Evolutionary conservation across 208 protist species (phyloP).

Genomic region (Trypanosoma lewisi): DNA sequence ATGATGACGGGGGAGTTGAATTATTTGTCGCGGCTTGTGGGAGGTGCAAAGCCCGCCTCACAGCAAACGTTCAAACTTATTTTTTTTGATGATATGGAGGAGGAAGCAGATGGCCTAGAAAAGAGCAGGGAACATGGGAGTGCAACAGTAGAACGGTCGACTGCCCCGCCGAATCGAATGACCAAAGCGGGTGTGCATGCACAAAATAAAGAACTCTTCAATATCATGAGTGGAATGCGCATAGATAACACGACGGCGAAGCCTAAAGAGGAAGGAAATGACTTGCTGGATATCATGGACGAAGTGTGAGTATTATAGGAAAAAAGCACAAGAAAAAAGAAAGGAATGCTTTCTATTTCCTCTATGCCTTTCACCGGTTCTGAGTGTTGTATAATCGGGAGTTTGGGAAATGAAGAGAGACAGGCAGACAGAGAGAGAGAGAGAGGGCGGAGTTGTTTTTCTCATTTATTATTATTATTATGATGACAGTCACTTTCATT

Average conservation of each 20-base stretch:
- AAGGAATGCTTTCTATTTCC: too few species aligned
- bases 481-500: neutral
- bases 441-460: too few species aligned
- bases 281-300: conserved; percentile 86
- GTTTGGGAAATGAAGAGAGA: neutral
- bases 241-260: neutral
- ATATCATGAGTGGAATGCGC: conserved; percentile 44
- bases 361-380: neutral
- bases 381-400: neutral
- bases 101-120: neutral
- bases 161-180: conserved; percentile 19
- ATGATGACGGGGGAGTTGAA: conserved; percentile 48
- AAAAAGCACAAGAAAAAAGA: conserved; percentile 1
- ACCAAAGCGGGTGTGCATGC: conserved; percentile 29
- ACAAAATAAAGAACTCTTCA: conserved; percentile 58
- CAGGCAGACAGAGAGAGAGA: neutral
- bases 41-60: conserved; percentile 12
- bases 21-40: conserved; percentile 50
- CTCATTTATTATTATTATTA: conserved; percentile 1
- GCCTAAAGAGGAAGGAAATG: conserved; percentile 10
- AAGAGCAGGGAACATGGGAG: neutral
- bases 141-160: neutral
- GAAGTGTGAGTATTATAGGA: conserved; percentile 34
- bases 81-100: conserved; percentile 46
- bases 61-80: conserved; percentile 37